Conservation (phyloP, 257 asterid species). For the Plantago major region DNA sequence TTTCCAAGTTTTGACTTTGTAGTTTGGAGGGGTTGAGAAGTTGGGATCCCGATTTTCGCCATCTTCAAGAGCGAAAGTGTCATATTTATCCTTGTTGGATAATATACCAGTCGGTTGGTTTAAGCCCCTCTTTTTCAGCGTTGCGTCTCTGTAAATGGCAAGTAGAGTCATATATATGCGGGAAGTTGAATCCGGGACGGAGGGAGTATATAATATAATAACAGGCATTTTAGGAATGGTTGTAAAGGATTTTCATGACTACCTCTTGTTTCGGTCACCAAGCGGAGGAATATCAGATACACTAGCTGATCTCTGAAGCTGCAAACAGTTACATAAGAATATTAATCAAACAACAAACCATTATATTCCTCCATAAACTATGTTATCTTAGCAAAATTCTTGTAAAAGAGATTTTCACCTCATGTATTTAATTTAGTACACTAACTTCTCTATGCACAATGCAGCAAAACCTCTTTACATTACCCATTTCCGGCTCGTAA, state of each 20-base stretch:
- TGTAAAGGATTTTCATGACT: not conserved
- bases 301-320: slow-evolving; percentile 57
- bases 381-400: no score
- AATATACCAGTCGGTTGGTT: slow-evolving; percentile 31
- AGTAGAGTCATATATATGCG: not conserved
- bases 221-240: not conserved
- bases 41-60: slow-evolving; percentile 76
- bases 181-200: no score
- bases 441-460: no score
- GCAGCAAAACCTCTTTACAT: no score
- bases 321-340: slow-evolving; percentile 14
- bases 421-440: no score
- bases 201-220: slow-evolving; percentile 1
- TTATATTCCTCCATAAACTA: no score
- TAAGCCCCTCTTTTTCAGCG: slow-evolving; percentile 65
- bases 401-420: no score
- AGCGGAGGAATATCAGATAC: slow-evolving; percentile 58
- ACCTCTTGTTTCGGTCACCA: slow-evolving; percentile 67
- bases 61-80: slow-evolving; percentile 36
- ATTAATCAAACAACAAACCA: slow-evolving; percentile 8
- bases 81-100: slow-evolving; percentile 30
- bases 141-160: slow-evolving; percentile 52
- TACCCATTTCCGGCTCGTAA: no score
- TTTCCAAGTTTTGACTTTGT: slow-evolving; percentile 38
- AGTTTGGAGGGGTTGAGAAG: slow-evolving; percentile 47